A percentile compares a stretch with the other conserved stretches of the same genome.
These are phyloP conservation scores for Aspergillus calidoustus DNA, from an alignment of 2,329 filamentous ascomycete species.

Conservation along the genomic window DNA sequence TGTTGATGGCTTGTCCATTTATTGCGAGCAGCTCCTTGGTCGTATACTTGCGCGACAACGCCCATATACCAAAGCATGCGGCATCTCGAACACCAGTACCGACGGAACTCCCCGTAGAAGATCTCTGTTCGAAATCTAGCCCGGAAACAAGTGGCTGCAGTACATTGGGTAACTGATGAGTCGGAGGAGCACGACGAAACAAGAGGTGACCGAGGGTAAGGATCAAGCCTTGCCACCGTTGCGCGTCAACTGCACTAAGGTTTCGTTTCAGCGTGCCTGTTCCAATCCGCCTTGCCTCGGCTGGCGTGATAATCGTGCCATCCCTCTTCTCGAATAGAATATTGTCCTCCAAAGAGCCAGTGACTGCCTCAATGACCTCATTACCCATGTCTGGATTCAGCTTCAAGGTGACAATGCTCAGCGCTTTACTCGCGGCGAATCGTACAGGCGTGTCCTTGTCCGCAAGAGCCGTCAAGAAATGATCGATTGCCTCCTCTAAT, in stretches of 20 bases:
- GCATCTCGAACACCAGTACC: slow-evolving; percentile 93
- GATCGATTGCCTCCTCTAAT: slow-evolving; percentile 80
- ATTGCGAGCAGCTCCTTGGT: slow-evolving; percentile 75
- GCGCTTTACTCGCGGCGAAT: slow-evolving; percentile 87
- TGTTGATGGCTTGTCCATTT: slow-evolving; percentile 41
- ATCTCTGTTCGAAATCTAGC: slow-evolving; percentile 85
- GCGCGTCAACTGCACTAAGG: slow-evolving; percentile 74
- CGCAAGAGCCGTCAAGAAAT: slow-evolving; percentile 75
- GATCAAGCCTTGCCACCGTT: slow-evolving; percentile 91
- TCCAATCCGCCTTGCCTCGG: slow-evolving; percentile 37
- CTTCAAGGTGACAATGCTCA: slow-evolving; percentile 83
- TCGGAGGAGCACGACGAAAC: slow-evolving; percentile 80
- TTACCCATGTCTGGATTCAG: slow-evolving; percentile 79
- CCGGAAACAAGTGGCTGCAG: slow-evolving; percentile 78
- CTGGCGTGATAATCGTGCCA: slow-evolving; percentile 43
- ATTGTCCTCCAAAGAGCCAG: slow-evolving; percentile 69
- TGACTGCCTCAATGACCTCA: slow-evolving; percentile 84
- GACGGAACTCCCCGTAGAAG: slow-evolving; percentile 79
- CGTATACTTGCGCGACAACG: slow-evolving; percentile 82
- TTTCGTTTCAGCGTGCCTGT: slow-evolving; percentile 55
- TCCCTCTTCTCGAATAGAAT: slow-evolving; percentile 59
- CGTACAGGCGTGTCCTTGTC: slow-evolving; percentile 92
- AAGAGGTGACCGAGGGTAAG: slow-evolving; percentile 85
- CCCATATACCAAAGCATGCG: slow-evolving; percentile 96
- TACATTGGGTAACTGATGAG: slow-evolving; percentile 71